Percentiles rank a stretch among this genome's conserved stretches.
Conservation (phyloP, 176 grass and related monocot genomes). For the Carex littledalei region DNA sequence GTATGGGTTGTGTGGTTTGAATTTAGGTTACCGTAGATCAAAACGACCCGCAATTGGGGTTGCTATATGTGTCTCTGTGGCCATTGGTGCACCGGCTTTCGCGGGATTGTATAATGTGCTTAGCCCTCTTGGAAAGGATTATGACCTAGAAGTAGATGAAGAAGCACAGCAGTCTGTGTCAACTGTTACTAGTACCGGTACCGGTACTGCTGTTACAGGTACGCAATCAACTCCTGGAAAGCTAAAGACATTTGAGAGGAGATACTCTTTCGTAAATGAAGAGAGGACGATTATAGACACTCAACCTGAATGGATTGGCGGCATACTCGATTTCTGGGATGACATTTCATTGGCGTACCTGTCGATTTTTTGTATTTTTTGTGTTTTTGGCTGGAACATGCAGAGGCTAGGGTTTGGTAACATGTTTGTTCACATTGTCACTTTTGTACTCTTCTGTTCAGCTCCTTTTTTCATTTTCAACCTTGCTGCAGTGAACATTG, state of each 20-base stretch:
- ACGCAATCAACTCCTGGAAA: not conserved
- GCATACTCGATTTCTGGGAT: constrained; percentile 49
- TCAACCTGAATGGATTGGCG: constrained; percentile 50
- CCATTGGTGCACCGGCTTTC: constrained; percentile 35
- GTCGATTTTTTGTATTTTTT: constrained; percentile 65
- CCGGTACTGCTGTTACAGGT: not conserved
- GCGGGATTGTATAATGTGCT: constrained; percentile 46
- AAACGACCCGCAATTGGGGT: constrained; percentile 54
- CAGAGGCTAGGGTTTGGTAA: constrained; percentile 85
- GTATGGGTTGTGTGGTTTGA: constrained; percentile 52
- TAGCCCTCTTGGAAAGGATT: constrained; percentile 67
- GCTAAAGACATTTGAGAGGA: constrained; percentile 7
- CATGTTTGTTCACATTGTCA: constrained; percentile 78
- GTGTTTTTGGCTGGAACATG: constrained; percentile 98
- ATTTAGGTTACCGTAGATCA: constrained; percentile 50
- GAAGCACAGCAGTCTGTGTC: constrained; percentile 14
- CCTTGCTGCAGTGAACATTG: constrained; percentile 62
- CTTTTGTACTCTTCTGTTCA: constrained; percentile 69
- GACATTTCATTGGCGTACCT: constrained; percentile 54
- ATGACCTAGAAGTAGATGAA: constrained; percentile 28
- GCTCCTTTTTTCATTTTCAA: constrained; percentile 93
- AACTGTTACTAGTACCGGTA: not conserved
- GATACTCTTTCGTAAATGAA: constrained; percentile 20
- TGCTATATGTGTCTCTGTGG: constrained; percentile 54
- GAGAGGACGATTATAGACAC: constrained; percentile 31